These are phyloP conservation scores for Penicillium hordei DNA, from an alignment of 2,329 filamentous ascomycete species.

Conservation along the genomic window DNA sequence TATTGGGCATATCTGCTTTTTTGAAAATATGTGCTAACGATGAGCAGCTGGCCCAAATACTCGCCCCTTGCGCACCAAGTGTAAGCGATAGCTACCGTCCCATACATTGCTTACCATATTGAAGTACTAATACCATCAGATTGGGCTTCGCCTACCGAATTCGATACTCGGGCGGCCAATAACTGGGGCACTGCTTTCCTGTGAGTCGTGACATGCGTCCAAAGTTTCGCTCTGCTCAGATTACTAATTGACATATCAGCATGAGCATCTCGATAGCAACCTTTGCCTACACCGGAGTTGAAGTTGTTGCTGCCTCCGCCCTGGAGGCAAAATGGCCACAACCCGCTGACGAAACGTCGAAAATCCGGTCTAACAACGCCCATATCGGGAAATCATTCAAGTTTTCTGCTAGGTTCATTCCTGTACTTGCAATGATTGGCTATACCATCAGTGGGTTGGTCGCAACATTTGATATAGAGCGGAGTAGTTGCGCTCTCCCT, in stretches of 20 bases:
- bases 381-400: background rate
- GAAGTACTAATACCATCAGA: background rate
- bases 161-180: background rate
- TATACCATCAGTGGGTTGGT: background rate
- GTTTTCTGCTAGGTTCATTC: background rate
- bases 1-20: background rate
- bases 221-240: background rate
- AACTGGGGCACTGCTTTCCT: background rate
- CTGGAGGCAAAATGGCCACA: background rate
- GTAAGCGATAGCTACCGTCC: background rate
- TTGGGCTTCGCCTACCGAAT: background rate
- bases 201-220: background rate
- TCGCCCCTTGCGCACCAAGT: background rate
- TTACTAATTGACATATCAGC: background rate
- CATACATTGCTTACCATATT: background rate
- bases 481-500: background rate
- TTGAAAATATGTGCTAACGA: background rate
- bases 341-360: background rate
- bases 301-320: background rate
- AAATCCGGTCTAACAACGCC: background rate
- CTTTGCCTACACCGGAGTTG: background rate
- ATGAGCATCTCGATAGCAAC: background rate
- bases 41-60: background rate
- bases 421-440: background rate
- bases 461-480: background rate